Evolutionary conservation across 345 rosid species (phyloP).

Genomic region (thale cress (Arabidopsis thaliana)): TAIR10.1 NC_003071.7:14723001-14723500

Average conservation of each 20-base stretch:
- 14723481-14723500: slow-evolving; percentile 69
- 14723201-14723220: not conserved
- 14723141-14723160: not conserved
- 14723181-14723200: not conserved
- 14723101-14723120: not conserved
- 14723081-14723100: not conserved
- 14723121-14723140: not conserved
- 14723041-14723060: not conserved
- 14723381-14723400: slow-evolving; percentile 59
- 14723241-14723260: slow-evolving; percentile 4
- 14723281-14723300: slow-evolving; percentile 28
- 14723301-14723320: not conserved
- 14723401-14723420: slow-evolving; percentile 48
- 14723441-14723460: slow-evolving; percentile 49
- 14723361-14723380: slow-evolving; percentile 56
- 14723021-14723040: too few species aligned
- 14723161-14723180: not conserved
- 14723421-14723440: slow-evolving; percentile 39
- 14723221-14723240: slow-evolving; percentile 1
- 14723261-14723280: slow-evolving; percentile 30
- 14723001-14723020: too few species aligned
- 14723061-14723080: not conserved
- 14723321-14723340: slow-evolving; percentile 32
- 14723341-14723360: slow-evolving; percentile 60
- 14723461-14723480: slow-evolving; percentile 51